These are phyloP conservation scores for Prunus yedoensis DNA, from an alignment of 331 rosid genomes.

Conservation along the genomic window DNA sequence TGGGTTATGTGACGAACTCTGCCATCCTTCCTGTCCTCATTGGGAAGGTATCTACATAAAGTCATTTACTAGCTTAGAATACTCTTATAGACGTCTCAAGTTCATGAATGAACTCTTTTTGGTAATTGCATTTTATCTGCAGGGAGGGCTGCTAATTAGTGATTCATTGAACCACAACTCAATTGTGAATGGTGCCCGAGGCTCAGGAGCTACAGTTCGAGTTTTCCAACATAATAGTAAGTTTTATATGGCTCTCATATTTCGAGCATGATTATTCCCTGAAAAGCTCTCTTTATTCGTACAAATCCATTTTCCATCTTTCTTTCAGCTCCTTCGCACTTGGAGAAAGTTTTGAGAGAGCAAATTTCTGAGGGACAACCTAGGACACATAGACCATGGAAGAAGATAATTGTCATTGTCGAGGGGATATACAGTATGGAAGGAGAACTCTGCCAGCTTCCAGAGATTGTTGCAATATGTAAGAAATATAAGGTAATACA, in stretches of 20 bases:
- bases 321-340: conserved; percentile 53
- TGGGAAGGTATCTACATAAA: too few relatives aligned
- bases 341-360: conserved; percentile 72
- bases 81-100: neutral
- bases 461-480: conserved; percentile 65
- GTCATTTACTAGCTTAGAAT: too few relatives aligned
- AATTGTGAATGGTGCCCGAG: conserved; percentile 71
- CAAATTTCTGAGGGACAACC: conserved; percentile 79
- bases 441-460: conserved; percentile 74
- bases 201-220: conserved; percentile 72
- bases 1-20: too few relatives aligned
- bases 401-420: conserved; percentile 65
- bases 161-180: conserved; percentile 64
- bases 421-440: conserved; percentile 86
- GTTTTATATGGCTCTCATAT: conserved; percentile 18
- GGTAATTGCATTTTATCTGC: neutral
- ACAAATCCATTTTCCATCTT: neutral
- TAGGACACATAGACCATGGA: conserved; percentile 74
- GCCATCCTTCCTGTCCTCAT: too few relatives aligned
- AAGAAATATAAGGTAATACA: conserved; percentile 57
- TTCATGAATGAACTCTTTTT: neutral
- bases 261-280: neutral
- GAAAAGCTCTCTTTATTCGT: neutral
- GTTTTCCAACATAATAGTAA: conserved; percentile 70
- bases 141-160: conserved; percentile 62